phyloP scores from a whole-genome alignment of 352 stramenopile species.

The Pythium volutum region DNA sequence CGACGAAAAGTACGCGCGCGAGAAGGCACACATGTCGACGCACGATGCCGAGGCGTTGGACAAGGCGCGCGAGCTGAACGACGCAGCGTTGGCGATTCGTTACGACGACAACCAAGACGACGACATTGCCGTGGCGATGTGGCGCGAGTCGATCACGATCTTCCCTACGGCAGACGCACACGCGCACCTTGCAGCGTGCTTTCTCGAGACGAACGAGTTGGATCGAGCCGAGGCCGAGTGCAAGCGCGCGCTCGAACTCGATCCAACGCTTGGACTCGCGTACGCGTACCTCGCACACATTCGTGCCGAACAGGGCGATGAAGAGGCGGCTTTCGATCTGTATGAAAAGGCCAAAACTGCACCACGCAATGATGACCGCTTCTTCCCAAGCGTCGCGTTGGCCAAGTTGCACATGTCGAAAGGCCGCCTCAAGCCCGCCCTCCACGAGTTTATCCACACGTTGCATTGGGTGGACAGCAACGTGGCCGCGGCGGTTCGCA shows the following conservation, averaged over 20 bases:
- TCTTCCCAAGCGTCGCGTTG: constrained; percentile 67
- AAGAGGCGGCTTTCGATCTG: constrained; percentile 54
- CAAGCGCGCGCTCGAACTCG: constrained; percentile 55
- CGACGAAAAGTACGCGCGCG: constrained; percentile 48
- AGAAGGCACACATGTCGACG: constrained; percentile 29
- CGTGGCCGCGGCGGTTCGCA: constrained; percentile 47
- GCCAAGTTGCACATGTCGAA: constrained; percentile 62
- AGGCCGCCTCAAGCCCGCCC: constrained; percentile 53
- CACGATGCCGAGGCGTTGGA: constrained; percentile 33
- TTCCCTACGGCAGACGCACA: constrained; percentile 69
- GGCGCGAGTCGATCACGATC: constrained; percentile 57
- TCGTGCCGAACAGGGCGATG: constrained; percentile 53
- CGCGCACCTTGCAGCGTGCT: constrained; percentile 66
- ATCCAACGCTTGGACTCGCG: constrained; percentile 61
- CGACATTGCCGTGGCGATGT: constrained; percentile 68
- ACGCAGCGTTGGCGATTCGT: constrained; percentile 45
- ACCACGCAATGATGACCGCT: constrained; percentile 62
- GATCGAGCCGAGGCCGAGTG: constrained; percentile 54
- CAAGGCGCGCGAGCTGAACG: constrained; percentile 52
- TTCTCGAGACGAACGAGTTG: constrained; percentile 59
- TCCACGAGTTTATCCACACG: constrained; percentile 76
- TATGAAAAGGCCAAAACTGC: constrained; percentile 60
- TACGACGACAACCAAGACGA: constrained; percentile 40
- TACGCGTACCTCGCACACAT: constrained; percentile 79
- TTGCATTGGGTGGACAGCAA: constrained; percentile 73